These are phyloP conservation scores for Mucor racemosus DNA, from an alignment of 371 early-diverging fungal genomes.

Conservation along the genomic window DNA sequence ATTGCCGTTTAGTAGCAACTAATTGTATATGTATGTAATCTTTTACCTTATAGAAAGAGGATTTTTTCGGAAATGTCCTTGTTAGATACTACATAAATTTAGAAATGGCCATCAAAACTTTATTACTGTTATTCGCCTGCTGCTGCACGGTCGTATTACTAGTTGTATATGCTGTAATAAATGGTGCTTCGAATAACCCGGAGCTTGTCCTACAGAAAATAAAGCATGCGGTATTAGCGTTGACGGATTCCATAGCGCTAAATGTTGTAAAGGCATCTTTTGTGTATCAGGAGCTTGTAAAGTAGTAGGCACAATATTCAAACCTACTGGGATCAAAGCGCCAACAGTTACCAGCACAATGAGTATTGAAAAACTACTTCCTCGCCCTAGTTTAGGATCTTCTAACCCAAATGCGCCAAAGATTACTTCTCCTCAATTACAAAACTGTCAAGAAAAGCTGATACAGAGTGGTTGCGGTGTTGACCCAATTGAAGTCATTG, in stretches of 20 bases:
- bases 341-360: no score
- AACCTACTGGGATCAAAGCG: no score
- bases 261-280: neutral
- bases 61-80: neutral
- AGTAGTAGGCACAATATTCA: neutral
- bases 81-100: neutral
- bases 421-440: neutral
- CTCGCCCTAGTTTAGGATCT: no score
- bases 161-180: neutral
- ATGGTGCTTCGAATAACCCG: neutral
- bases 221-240: neutral
- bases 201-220: neutral
- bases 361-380: no score
- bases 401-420: neutral
- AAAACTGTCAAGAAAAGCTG: neutral
- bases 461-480: neutral
- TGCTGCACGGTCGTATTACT: neutral
- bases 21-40: neutral
- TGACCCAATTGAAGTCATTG: neutral
- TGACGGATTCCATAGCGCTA: neutral
- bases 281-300: neutral
- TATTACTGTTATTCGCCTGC: neutral
- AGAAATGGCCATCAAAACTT: neutral
- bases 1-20: neutral
- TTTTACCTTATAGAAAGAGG: neutral